Evolutionary conservation across 164 flowering plant genomes (phyloP).

Genomic region (Pachysandra terminalis): DNA sequence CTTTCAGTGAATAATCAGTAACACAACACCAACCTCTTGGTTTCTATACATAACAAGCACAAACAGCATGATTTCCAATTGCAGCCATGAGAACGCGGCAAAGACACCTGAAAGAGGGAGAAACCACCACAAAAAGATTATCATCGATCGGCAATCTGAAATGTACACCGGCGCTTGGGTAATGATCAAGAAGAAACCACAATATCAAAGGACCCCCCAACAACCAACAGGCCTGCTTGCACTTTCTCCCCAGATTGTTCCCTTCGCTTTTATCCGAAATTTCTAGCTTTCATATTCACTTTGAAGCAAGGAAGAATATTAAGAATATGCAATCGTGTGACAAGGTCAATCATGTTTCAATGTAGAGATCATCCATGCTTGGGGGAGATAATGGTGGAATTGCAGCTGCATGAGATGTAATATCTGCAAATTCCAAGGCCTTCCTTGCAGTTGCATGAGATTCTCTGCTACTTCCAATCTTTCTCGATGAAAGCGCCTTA

Average conservation of each 20-base stretch:
- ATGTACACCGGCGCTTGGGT: slow-evolving; percentile 34
- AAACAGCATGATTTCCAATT: no score
- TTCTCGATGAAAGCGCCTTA: slow-evolving; percentile 32
- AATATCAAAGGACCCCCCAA: no score
- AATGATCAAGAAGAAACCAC: slow-evolving; percentile 40
- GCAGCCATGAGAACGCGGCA: no score
- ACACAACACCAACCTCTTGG: no score
- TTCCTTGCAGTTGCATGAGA: slow-evolving; percentile 20
- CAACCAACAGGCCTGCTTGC: neutral
- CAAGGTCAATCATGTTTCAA: slow-evolving; percentile 9
- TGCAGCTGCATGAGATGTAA: slow-evolving; percentile 28
- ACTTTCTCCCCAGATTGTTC: slow-evolving; percentile 15
- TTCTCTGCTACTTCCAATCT: slow-evolving; percentile 26
- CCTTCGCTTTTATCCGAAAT: neutral
- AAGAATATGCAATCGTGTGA: slow-evolving; percentile 7
- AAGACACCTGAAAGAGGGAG: no score
- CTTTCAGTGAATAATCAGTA: no score
- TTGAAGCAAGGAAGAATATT: slow-evolving; percentile 9
- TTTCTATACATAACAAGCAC: no score
- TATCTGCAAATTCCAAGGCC: slow-evolving; percentile 20
- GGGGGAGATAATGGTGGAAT: slow-evolving; percentile 58
- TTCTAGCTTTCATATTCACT: neutral
- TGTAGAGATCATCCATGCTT: slow-evolving; percentile 23
- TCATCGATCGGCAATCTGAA: no score
- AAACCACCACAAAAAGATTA: no score